Conservation (phyloP, 2,329 filamentous ascomycete species). For the Aspergillus sp. region DNA sequence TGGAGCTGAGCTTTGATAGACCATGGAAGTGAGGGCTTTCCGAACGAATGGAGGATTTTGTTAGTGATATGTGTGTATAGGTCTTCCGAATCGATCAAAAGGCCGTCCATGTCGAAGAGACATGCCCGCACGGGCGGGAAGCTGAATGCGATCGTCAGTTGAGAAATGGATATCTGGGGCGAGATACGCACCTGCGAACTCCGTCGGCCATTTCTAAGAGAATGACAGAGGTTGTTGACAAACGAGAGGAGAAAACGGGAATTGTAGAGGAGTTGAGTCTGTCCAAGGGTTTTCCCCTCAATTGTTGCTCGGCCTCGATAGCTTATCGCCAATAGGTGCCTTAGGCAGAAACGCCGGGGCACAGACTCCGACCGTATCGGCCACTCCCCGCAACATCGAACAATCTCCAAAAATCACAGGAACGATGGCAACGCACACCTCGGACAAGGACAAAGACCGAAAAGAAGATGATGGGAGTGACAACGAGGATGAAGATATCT, state of each 20-base stretch:
- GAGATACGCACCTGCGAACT: slow-evolving; percentile 5
- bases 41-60: slow-evolving; percentile 73
- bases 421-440: slow-evolving; percentile 18
- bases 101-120: slow-evolving; percentile 98
- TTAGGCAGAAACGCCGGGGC: neutral
- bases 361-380: neutral
- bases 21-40: slow-evolving; percentile 79
- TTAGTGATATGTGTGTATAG: slow-evolving; percentile 83
- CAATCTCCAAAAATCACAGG: neutral
- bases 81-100: slow-evolving; percentile 92
- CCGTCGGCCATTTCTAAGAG: slow-evolving; percentile 4
- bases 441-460: neutral
- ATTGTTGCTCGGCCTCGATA: neutral
- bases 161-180: too few species aligned
- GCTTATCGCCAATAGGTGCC: neutral
- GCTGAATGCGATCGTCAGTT: slow-evolving; percentile 43
- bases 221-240: neutral
- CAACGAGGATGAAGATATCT: slow-evolving; percentile 40
- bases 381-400: neutral
- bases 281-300: neutral
- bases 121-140: slow-evolving; percentile 83
- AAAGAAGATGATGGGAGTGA: slow-evolving; percentile 23
- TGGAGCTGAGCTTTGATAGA: slow-evolving; percentile 86
- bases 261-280: neutral
- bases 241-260: slow-evolving; percentile 5